A percentile compares a stretch with the other conserved stretches of the same genome.
Conservation (phyloP, 208 protist species). For the Leishmania tarentolae region DNA sequence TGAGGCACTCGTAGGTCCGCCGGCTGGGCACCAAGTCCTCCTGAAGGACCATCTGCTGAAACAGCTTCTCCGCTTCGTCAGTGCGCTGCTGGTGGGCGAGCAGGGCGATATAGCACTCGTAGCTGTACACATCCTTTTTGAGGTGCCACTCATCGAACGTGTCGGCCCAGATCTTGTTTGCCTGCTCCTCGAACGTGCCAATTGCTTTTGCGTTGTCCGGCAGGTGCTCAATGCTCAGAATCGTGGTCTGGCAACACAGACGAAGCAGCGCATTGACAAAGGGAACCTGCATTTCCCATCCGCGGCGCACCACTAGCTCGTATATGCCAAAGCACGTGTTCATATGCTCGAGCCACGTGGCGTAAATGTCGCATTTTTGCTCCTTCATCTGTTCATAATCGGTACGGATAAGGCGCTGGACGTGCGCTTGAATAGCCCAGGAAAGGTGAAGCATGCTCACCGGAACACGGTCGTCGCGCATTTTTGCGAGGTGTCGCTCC, state of each 20-base stretch:
- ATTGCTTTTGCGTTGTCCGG: conserved; percentile 53
- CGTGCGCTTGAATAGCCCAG: conserved; percentile 83
- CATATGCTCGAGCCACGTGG: conserved; percentile 69
- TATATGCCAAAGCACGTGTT: conserved; percentile 88
- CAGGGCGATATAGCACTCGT: conserved; percentile 90
- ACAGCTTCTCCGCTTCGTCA: conserved; percentile 86
- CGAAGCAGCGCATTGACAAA: conserved; percentile 87
- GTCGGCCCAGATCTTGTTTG: conserved; percentile 76
- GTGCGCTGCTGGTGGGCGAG: conserved; percentile 88
- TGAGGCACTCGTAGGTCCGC: conserved; percentile 87
- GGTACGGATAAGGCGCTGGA: conserved; percentile 68
- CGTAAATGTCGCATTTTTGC: conserved; percentile 42
- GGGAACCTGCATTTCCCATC: conserved; percentile 73
- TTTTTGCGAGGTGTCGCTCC: conserved; percentile 73
- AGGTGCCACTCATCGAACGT: conserved; percentile 87
- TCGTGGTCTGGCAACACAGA: conserved; percentile 81
- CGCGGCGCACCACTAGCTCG: conserved; percentile 74
- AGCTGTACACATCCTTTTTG: conserved; percentile 84
- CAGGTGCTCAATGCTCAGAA: conserved; percentile 78
- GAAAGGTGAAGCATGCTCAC: conserved; percentile 71
- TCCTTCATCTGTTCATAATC: conserved; percentile 79
- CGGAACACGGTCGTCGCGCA: conserved; percentile 80
- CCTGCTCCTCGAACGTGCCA: conserved; percentile 78
- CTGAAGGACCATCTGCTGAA: conserved; percentile 86
- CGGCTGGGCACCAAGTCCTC: conserved; percentile 73